Conservation (phyloP, 1,284 basidiomycete genomes). For the Takashimella tepidaria region DNA sequence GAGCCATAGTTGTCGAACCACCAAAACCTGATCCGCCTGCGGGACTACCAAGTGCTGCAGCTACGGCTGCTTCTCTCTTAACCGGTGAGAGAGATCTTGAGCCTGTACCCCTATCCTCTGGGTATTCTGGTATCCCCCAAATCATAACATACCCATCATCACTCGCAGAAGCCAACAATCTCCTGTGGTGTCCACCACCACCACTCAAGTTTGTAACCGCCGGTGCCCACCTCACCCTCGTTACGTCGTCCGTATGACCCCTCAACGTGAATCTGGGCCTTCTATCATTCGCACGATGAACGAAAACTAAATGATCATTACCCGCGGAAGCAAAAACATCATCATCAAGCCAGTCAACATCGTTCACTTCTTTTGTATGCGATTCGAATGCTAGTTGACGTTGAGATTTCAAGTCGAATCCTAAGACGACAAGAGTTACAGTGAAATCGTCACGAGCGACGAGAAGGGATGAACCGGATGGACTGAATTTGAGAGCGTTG, state of each 20-base stretch:
- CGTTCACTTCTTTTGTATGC: slow-evolving; percentile 44
- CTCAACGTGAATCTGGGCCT: slow-evolving; percentile 36
- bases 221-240: slow-evolving; percentile 31
- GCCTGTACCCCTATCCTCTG: slow-evolving; percentile 21
- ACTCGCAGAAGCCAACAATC: slow-evolving; percentile 35
- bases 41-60: neutral
- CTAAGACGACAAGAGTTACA: slow-evolving; percentile 18
- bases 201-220: neutral
- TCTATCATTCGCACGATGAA: slow-evolving; percentile 34
- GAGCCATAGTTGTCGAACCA: no score
- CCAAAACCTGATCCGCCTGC: neutral
- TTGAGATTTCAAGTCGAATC: slow-evolving; percentile 17
- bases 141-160: slow-evolving; percentile 42
- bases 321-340: slow-evolving; percentile 41
- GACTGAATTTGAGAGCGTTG: slow-evolving; percentile 39
- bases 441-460: slow-evolving; percentile 36
- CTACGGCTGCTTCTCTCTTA: slow-evolving; percentile 7
- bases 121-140: slow-evolving; percentile 37
- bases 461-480: slow-evolving; percentile 33
- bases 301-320: slow-evolving; percentile 40
- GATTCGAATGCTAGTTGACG: slow-evolving; percentile 26
- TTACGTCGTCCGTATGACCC: slow-evolving; percentile 43
- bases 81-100: slow-evolving; percentile 16
- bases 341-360: slow-evolving; percentile 46
- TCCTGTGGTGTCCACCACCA: slow-evolving; percentile 1